Evolutionary conservation across 1,284 basidiomycete species (phyloP).

Genomic region (Binderoboletus segoi): DNA sequence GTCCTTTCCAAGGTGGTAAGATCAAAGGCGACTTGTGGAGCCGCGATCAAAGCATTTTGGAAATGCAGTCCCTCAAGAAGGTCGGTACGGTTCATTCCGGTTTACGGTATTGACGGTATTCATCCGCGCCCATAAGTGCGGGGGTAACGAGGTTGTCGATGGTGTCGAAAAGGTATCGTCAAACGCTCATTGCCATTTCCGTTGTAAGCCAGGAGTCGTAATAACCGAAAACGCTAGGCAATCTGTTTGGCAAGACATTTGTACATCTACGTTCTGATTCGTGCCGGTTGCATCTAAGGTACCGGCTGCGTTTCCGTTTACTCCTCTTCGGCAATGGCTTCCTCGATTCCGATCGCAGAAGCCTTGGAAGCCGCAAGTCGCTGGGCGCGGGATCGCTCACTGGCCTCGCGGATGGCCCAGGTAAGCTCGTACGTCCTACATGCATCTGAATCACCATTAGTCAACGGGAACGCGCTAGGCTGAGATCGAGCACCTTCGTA

Average conservation of each 20-base stretch:
- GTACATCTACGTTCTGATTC: constrained; percentile 1
- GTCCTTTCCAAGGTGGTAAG: constrained; percentile 33
- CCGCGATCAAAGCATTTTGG: constrained; percentile 68
- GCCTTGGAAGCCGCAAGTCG: constrained; percentile 30
- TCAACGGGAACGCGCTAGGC: constrained; percentile 1
- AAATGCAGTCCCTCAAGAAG: constrained; percentile 77
- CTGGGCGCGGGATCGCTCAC: constrained; percentile 57
- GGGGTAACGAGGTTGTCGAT: constrained; percentile 1
- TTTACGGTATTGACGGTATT: constrained; percentile 15
- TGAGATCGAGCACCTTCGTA: constrained; percentile 61
- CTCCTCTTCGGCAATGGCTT: constrained; percentile 32
- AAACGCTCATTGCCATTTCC: neutral
- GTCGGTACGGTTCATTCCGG: constrained; percentile 41
- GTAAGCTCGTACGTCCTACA: constrained; percentile 86
- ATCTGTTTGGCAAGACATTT: neutral
- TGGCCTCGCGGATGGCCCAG: constrained; percentile 83
- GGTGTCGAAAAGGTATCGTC: constrained; percentile 6
- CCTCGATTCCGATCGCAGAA: constrained; percentile 19
- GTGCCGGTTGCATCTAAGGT: neutral
- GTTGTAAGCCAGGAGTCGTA: neutral
- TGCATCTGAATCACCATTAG: constrained; percentile 58
- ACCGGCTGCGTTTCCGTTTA: constrained; percentile 7
- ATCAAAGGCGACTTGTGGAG: constrained; percentile 67
- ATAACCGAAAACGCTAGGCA: neutral
- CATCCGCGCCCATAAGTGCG: constrained; percentile 33